phyloP scores from a whole-genome alignment of 176 grass and related monocot genomes.

The Cenchrus americanus region DNA sequence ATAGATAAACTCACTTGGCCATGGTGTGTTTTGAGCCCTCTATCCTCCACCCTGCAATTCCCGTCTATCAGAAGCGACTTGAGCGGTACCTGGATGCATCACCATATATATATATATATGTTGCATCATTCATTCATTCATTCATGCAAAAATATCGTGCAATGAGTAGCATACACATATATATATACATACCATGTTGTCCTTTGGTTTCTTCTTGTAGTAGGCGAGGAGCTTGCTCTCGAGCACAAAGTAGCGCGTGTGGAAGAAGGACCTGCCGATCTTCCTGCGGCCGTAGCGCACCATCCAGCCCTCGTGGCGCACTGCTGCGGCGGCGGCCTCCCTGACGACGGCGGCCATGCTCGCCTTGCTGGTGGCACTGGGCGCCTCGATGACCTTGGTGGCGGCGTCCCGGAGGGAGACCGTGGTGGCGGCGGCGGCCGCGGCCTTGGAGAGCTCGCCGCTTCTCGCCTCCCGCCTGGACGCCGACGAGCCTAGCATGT shows the following conservation, averaged over 20 bases:
- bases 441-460: conserved; percentile 16
- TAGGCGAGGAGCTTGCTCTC: conserved; percentile 16
- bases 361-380: neutral
- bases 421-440: no score
- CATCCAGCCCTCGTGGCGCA: conserved; percentile 82
- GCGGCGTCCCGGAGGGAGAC: neutral
- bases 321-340: conserved; percentile 15
- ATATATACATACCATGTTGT: conserved; percentile 18
- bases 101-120: no score
- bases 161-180: no score
- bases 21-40: conserved; percentile 90
- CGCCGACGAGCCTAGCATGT: conserved; percentile 42
- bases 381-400: neutral
- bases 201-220: conserved; percentile 31
- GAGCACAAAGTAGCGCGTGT: conserved; percentile 64
- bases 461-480: conserved; percentile 38
- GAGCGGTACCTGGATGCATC: conserved; percentile 54
- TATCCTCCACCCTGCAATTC: conserved; percentile 92
- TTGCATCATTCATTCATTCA: no score
- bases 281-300: conserved; percentile 86
- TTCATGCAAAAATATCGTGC: no score
- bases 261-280: conserved; percentile 81
- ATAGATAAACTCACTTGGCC: conserved; percentile 55
- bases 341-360: neutral
- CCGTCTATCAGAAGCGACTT: conserved; percentile 79